These are phyloP conservation scores for Diaporthe longicolla DNA, from an alignment of 2,329 filamentous ascomycete genomes.

Conservation along the genomic window DNA sequence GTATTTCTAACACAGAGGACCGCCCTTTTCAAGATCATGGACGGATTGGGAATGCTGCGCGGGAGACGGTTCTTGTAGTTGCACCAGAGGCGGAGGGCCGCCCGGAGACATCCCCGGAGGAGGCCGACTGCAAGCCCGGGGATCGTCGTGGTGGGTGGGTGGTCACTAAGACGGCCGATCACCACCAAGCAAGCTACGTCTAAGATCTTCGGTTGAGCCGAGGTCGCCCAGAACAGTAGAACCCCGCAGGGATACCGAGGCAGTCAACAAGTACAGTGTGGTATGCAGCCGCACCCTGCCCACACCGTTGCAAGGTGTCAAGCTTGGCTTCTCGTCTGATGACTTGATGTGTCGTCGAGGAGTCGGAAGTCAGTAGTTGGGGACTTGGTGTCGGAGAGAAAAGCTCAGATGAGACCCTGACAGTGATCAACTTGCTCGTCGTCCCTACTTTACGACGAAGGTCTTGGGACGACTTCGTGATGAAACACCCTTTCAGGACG, in stretches of 20 bases:
- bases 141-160: not conserved
- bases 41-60: not conserved
- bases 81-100: not conserved
- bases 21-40: not conserved
- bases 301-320: constrained; percentile 16
- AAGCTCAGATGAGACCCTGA: constrained; percentile 31
- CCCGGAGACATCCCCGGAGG: not conserved
- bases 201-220: not conserved
- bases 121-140: not conserved
- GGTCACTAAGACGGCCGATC: not conserved
- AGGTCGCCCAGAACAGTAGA: no score
- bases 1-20: not conserved
- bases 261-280: no score
- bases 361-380: not conserved
- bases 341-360: constrained; percentile 1
- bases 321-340: constrained; percentile 21
- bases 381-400: constrained; percentile 20
- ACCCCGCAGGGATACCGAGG: not conserved
- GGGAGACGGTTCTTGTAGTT: not conserved
- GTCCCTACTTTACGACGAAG: constrained; percentile 8
- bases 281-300: not conserved
- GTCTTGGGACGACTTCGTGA: constrained; percentile 27
- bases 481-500: constrained; percentile 10
- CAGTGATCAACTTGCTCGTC: constrained; percentile 1
- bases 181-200: not conserved